Evolutionary conservation across 768 basidiomycete species (phyloP).

Genomic region (Hypholoma fasciculare): DNA sequence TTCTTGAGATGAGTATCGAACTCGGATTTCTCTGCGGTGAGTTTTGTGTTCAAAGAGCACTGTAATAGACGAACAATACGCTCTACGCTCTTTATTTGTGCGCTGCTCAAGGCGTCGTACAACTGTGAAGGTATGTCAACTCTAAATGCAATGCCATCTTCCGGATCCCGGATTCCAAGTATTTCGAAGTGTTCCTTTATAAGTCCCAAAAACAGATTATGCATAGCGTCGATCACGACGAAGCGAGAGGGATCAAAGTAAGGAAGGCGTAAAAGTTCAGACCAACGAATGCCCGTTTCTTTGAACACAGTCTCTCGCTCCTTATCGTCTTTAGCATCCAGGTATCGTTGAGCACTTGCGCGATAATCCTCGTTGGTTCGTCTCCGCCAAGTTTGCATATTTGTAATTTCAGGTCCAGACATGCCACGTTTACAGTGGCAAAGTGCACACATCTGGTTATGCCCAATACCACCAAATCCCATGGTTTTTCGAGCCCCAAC

Average conservation of each 20-base stretch:
- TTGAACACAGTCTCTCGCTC: not conserved
- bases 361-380: not conserved
- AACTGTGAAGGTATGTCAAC: conserved; percentile 34
- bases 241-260: not conserved
- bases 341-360: not conserved
- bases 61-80: too few relatives aligned
- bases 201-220: not conserved
- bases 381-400: not conserved
- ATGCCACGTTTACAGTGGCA: not conserved
- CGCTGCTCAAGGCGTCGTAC: not conserved
- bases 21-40: too few relatives aligned
- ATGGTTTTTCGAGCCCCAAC: not conserved
- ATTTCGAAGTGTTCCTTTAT: not conserved
- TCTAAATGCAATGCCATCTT: conserved; percentile 18
- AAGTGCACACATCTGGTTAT: not conserved
- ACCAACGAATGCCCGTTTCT: not conserved
- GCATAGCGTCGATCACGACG: not conserved
- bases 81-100: not conserved
- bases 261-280: not conserved
- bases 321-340: not conserved
- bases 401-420: not conserved
- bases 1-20: too few relatives aligned
- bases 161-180: conserved; percentile 18
- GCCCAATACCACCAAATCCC: not conserved
- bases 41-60: too few relatives aligned